phyloP scores from a whole-genome alignment of 1,139 yeast species.

The Yamadazyma mexicana region DNA sequence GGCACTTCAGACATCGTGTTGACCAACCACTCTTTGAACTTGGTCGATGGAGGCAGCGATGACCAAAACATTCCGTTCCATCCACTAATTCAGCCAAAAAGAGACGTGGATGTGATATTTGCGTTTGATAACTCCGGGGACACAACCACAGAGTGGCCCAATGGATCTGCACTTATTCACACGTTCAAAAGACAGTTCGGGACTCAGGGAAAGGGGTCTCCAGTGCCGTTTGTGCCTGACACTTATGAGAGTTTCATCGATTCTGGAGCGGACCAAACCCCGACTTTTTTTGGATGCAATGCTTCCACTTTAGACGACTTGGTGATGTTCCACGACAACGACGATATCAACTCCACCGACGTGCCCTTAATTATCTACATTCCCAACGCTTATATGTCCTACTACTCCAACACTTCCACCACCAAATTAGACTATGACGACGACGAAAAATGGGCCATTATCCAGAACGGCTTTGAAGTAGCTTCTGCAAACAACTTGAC shows the following conservation, averaged over 20 bases:
- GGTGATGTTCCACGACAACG: conserved; percentile 27
- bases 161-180: conserved; percentile 66
- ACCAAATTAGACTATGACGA: conserved; percentile 40
- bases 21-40: conserved; percentile 36
- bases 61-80: conserved; percentile 73
- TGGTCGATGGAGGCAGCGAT: conserved; percentile 94
- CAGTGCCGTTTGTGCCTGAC: conserved; percentile 44
- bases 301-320: conserved; percentile 29
- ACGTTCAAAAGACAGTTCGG: conserved; percentile 53
- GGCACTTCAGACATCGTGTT: conserved; percentile 14
- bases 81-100: conserved; percentile 70
- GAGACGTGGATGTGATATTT: conserved; percentile 76
- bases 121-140: conserved; percentile 90
- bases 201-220: conserved; percentile 39
- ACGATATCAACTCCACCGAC: conserved; percentile 30
- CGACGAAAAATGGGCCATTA: conserved; percentile 30
- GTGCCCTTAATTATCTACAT: conserved; percentile 42
- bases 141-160: conserved; percentile 67
- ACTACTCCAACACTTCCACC: conserved; percentile 39
- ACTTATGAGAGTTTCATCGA: conserved; percentile 26
- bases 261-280: conserved; percentile 28
- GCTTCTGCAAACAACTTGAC: conserved; percentile 36
- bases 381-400: conserved; percentile 34
- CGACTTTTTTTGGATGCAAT: conserved; percentile 46
- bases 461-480: conserved; percentile 42